phyloP scores from a whole-genome alignment of 176 grass and related monocot species.

The Chloris gayana region DNA sequence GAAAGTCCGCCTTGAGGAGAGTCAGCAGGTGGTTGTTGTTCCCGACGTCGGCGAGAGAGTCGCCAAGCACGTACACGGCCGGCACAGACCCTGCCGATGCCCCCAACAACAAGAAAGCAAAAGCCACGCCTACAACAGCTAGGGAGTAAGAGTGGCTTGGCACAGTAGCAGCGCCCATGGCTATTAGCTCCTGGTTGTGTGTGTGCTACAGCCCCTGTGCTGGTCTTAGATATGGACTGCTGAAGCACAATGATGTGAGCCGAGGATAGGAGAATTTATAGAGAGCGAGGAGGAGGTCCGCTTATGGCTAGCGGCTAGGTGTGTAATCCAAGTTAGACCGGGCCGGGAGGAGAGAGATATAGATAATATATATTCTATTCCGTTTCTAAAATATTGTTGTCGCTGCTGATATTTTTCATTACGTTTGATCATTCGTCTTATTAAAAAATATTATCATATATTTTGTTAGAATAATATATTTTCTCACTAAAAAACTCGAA shows the following conservation, averaged over 20 bases:
- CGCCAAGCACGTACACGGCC: conserved; percentile 82
- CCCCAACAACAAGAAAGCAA: not conserved
- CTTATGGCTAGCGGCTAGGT: not conserved
- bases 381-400: too few relatives aligned
- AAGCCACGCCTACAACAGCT: not conserved
- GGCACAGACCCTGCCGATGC: conserved; percentile 26
- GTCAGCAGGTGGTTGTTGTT: conserved; percentile 84
- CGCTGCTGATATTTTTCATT: too few relatives aligned
- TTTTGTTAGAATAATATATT: too few relatives aligned
- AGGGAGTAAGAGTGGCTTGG: not conserved
- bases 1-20: conserved; percentile 78
- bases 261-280: conserved; percentile 7
- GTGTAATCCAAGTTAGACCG: conserved; percentile 13
- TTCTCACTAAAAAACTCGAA: too few relatives aligned
- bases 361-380: too few relatives aligned
- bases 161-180: not conserved
- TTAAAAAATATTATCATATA: too few relatives aligned
- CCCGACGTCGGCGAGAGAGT: conserved; percentile 87
- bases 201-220: too few relatives aligned
- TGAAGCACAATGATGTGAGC: not conserved
- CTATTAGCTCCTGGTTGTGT: too few relatives aligned
- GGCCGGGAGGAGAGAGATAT: not conserved
- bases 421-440: too few relatives aligned
- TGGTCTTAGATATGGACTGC: not conserved
- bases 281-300: too few relatives aligned